These are phyloP conservation scores for Scheffersomyces segobiensis DNA, from an alignment of 1,139 yeast species.

Conservation along the genomic window DNA sequence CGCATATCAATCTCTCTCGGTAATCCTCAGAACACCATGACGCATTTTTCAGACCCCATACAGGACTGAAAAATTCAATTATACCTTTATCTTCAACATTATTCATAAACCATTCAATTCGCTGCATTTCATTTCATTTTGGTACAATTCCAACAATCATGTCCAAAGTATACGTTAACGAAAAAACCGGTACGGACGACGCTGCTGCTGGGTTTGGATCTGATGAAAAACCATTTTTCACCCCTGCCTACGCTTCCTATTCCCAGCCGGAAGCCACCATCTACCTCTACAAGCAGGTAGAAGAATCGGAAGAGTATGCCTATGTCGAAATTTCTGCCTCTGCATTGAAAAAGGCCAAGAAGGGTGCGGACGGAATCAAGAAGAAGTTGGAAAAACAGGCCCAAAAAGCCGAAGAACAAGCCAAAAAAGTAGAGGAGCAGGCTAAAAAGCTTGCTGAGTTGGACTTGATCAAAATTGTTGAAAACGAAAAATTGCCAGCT, in stretches of 20 bases:
- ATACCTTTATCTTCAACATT: neutral
- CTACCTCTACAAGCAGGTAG: conserved; percentile 63
- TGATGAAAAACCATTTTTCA: conserved; percentile 67
- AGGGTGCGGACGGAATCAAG: conserved; percentile 89
- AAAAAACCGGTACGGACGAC: conserved; percentile 66
- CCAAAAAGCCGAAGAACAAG: conserved; percentile 60
- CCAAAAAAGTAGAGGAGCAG: conserved; percentile 62
- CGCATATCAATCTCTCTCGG: neutral
- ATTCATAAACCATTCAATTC: neutral
- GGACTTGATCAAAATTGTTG: conserved; percentile 66
- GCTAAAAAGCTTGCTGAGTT: conserved; percentile 76
- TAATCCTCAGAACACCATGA: neutral
- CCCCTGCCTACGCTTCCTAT: conserved; percentile 82
- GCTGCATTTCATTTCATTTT: neutral
- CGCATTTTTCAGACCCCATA: neutral
- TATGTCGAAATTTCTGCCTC: conserved; percentile 86
- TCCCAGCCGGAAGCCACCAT: conserved; percentile 59
- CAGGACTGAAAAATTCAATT: neutral
- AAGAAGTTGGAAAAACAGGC: conserved; percentile 86
- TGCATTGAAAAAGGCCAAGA: conserved; percentile 93
- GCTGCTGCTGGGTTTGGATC: conserved; percentile 54
- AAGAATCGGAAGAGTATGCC: conserved; percentile 53
- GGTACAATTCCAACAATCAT: conserved; percentile 10
- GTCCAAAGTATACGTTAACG: conserved; percentile 64
- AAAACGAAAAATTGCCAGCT: conserved; percentile 70